Evolutionary conservation across 257 asterid genomes (phyloP), one percentile per base, ranked within the genome.

Genomic region (Solanum microdontum): DNA sequence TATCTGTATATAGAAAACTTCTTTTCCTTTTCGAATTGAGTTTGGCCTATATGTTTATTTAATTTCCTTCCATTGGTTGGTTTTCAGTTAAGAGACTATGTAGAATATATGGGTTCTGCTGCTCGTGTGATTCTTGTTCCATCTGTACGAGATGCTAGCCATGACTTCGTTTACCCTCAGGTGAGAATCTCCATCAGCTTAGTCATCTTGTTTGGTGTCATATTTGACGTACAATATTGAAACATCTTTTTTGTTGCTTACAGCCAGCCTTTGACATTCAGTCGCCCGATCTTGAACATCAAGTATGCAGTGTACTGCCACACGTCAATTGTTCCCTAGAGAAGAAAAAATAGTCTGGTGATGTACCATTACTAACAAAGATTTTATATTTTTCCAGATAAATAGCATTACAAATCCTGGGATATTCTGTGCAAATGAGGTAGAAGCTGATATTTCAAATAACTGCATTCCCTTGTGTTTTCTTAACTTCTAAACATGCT

Each of bases 81-180:
- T 89, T 92, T 91, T 66, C 87, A 97, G 99, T 96, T 96, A 87
- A 97, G 93, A 96, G 99, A 97, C 91, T 97, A 97, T 88, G 95
- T 93, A 24, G 99, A 97, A 87, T 97, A 90, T 83, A 95, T 97
- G 98, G 99, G 99, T 58, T 91, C 98, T 87, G 17, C 95, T n/a
- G 98, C 89, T 62, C 93, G 87, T 8, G 98, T 96, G 93, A 90
- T 97, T 89, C 95, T 97, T 87, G 91, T 95, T 90, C 99, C 99
- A 88, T 96, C 99, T 36, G 86, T 91, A 88, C 93, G 98, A 89
- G 99, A 97, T 96, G 98, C 99, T 60, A 91, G 95, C 92, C 99
- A 96, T 86, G 99, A 97, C 91, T 93, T 91, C 80, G 97, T 96
- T 88, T 97, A 94, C 92, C 99, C 99, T 87, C 99, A 97, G 93